phyloP scores from a whole-genome alignment of 2,329 filamentous ascomycete genomes.

The Aaosphaeria arxii region DNA sequence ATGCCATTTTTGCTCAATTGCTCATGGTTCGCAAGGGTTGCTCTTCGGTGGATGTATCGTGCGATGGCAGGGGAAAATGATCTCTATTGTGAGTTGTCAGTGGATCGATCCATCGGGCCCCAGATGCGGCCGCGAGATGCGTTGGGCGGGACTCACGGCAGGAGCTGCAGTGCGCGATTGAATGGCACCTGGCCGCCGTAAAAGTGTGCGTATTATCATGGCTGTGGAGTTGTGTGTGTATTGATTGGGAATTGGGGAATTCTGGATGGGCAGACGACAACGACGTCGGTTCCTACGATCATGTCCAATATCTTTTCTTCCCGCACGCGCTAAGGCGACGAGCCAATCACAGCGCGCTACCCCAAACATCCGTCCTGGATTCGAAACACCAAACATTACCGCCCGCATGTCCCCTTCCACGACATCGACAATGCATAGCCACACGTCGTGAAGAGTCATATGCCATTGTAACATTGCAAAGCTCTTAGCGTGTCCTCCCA shows the following conservation, averaged over 20 bases:
- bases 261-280: not conserved
- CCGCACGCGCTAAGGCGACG: conserved; percentile 6
- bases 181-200: conserved; percentile 25
- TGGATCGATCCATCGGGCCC: conserved; percentile 14
- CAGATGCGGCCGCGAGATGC: not conserved
- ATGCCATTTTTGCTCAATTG: conserved; percentile 55
- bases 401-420: conserved; percentile 15
- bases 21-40: conserved; percentile 47
- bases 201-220: conserved; percentile 34
- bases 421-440: conserved; percentile 20
- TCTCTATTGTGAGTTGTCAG: conserved; percentile 24
- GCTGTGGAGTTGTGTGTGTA: conserved; percentile 3
- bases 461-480: conserved; percentile 24
- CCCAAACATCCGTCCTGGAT: not conserved
- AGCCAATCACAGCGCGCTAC: conserved; percentile 28
- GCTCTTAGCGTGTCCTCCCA: not conserved
- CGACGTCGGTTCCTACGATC: conserved; percentile 7
- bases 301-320: conserved; percentile 19
- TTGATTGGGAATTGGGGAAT: conserved; percentile 8
- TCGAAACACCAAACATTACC: conserved; percentile 17
- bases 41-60: conserved; percentile 43
- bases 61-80: conserved; percentile 8
- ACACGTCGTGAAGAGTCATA: conserved; percentile 23
- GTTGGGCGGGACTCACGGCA: conserved; percentile 8
- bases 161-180: conserved; percentile 12